Conservation (phyloP, 2,329 filamentous ascomycete genomes). For the Pestalotiopsis sp. region DNA sequence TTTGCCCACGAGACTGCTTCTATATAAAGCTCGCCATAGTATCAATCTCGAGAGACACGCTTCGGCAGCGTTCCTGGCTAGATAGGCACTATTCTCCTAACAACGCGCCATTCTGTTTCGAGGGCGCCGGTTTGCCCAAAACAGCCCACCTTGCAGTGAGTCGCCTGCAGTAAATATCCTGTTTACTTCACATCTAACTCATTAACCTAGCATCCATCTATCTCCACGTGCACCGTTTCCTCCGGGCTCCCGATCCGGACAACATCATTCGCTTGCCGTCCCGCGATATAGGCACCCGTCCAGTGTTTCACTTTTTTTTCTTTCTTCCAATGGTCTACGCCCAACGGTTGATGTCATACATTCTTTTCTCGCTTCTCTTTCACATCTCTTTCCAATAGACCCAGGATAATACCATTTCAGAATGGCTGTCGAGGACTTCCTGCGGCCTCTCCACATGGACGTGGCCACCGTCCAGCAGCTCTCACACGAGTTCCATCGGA, state of each 20-base stretch:
- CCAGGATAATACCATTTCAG: constrained; percentile 6
- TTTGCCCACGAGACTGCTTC: background rate
- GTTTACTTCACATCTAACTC: background rate
- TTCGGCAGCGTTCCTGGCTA: background rate
- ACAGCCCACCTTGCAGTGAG: no score
- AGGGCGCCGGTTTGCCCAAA: no score
- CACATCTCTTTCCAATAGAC: background rate
- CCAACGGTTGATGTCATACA: background rate
- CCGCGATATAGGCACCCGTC: background rate
- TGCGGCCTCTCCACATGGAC: constrained; percentile 52
- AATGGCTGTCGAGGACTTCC: constrained; percentile 41
- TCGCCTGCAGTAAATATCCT: no score
- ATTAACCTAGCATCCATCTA: background rate
- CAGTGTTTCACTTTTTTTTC: background rate
- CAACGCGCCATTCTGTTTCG: no score
- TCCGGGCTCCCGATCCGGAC: background rate
- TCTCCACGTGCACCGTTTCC: background rate
- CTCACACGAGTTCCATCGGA: constrained; percentile 45
- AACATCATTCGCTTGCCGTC: background rate
- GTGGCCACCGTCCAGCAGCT: constrained; percentile 44
- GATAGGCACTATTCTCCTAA: no score
- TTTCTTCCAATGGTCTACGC: background rate
- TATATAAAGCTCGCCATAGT: background rate
- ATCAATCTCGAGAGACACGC: background rate
- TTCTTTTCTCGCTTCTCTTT: background rate